These are phyloP conservation scores for Patellaria atrata DNA, from an alignment of 495 filamentous ascomycete genomes.

Conservation along the genomic window DNA sequence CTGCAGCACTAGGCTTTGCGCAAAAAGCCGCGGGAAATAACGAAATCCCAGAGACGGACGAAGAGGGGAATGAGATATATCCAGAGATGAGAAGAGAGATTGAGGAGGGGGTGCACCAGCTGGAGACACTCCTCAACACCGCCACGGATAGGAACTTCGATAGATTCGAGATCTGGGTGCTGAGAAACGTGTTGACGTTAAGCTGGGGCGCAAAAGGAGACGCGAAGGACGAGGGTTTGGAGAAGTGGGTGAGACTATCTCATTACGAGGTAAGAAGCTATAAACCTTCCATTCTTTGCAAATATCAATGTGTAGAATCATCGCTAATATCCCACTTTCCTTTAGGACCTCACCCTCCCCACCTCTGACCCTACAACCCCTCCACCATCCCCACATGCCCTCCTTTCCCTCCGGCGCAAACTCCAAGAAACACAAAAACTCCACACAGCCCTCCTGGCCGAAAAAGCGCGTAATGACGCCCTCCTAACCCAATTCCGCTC, in stretches of 20 bases:
- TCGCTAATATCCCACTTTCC: background rate
- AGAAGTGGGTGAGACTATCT: slow-evolving; percentile 60
- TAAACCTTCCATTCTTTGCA: background rate
- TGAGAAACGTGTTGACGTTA: slow-evolving; percentile 82
- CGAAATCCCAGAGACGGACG: slow-evolving; percentile 38
- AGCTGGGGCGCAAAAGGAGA: no score
- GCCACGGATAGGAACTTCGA: slow-evolving; percentile 70
- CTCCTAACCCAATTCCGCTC: slow-evolving; percentile 50
- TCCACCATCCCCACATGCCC: slow-evolving; percentile 46
- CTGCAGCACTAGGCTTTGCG: slow-evolving; percentile 60
- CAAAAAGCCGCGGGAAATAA: slow-evolving; percentile 13
- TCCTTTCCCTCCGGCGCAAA: slow-evolving; percentile 57
- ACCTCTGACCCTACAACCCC: slow-evolving; percentile 6
- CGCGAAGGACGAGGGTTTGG: slow-evolving; percentile 52
- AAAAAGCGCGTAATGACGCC: slow-evolving; percentile 60
- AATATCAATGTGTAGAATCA: background rate
- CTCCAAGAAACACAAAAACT: slow-evolving; percentile 71
- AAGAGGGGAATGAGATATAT: slow-evolving; percentile 29
- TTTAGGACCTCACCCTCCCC: slow-evolving; percentile 16
- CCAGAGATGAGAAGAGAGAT: slow-evolving; percentile 55
- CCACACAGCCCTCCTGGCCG: slow-evolving; percentile 55
- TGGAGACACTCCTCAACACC: slow-evolving; percentile 83
- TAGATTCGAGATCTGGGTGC: slow-evolving; percentile 64
- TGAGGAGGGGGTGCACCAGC: slow-evolving; percentile 76
- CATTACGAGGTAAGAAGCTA: slow-evolving; percentile 59